These are phyloP conservation scores for Dactylellina parvicollis DNA, from an alignment of 2,329 filamentous ascomycete genomes.

Conservation along the genomic window DNA sequence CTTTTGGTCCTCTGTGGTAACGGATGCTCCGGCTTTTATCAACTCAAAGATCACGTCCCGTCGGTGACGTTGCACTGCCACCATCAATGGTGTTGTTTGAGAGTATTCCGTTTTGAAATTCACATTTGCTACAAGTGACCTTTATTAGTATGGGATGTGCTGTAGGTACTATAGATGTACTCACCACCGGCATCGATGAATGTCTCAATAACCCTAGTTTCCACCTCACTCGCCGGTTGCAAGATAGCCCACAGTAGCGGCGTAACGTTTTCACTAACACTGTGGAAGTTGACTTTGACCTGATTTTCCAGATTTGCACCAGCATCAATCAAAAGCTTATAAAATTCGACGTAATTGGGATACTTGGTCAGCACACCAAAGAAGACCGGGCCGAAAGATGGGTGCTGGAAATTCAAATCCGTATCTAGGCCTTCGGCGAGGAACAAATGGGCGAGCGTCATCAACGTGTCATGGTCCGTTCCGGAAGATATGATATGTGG, in stretches of 20 bases:
- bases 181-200: slow-evolving; percentile 47
- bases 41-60: slow-evolving; percentile 50
- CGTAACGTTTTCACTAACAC: slow-evolving; percentile 43
- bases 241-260: slow-evolving; percentile 44
- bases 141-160: background rate
- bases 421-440: slow-evolving; percentile 28
- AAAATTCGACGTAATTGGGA: slow-evolving; percentile 42
- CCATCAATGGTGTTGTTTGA: slow-evolving; percentile 43
- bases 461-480: slow-evolving; percentile 31
- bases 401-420: slow-evolving; percentile 49
- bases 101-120: slow-evolving; percentile 50
- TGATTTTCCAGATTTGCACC: slow-evolving; percentile 35
- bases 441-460: slow-evolving; percentile 29
- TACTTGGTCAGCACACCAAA: slow-evolving; percentile 47
- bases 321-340: slow-evolving; percentile 19
- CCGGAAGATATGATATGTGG: slow-evolving; percentile 46
- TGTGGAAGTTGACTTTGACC: slow-evolving; percentile 41
- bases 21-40: slow-evolving; percentile 42
- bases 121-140: slow-evolving; percentile 30
- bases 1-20: slow-evolving; percentile 47
- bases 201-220: slow-evolving; percentile 23
- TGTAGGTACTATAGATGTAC: background rate
- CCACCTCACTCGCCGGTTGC: slow-evolving; percentile 22
- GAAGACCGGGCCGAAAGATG: slow-evolving; percentile 37
- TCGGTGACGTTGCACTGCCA: slow-evolving; percentile 39